Evolutionary conservation across 495 filamentous ascomycete species (phyloP), one percentile per base, ranked within the genome.

Genomic region (Penicillium atrosanguineum): DNA sequence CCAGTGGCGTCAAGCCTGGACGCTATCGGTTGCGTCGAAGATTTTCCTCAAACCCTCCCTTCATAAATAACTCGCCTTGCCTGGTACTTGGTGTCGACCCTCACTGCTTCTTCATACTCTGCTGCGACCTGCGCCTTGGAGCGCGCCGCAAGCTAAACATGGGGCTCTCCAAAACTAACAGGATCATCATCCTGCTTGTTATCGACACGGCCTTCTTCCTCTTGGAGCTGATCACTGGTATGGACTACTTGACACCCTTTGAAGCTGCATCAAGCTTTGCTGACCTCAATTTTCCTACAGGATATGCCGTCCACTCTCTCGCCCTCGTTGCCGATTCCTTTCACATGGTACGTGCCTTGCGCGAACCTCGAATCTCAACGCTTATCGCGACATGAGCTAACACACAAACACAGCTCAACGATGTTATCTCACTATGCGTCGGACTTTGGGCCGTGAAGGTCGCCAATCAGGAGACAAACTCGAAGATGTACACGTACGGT

Each of bases 281-380:
- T 71, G 40, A 71, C 55, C 21, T 5, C 15, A 12, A 18, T 42
- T 42, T 29, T 40, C 34, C 44, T 5, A 25, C 48, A 86, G 83
- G 94, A 48, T 89, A 94, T 71, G 70, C 82, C 39, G 91, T 95
- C 48, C 86, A 89, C 61, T 97, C 94, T 25, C 83, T 98, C 55
- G 94, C 94, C 16, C 80, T 98, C 50, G 89, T 95, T 63, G 94
- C 94, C 36, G 94, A 98, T 75, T 90, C 94, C 50, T 98, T 97
- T 74, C 94, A 98, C 64, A 98, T 98, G 94, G 90, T 93, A 75
- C 61, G 78, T 53, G 39, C 37, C 50, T 34, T 34, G 31, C 31
- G 31, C 31, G 31, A 34, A 18, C 21, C 11, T 46, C 20, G n/a
- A 1, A 28, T 7, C 29, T 6, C 42, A 26, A 29, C 21, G 8